Evolutionary conservation across 257 asterid species (phyloP).

Genomic region (Solanum piurae): DNA sequence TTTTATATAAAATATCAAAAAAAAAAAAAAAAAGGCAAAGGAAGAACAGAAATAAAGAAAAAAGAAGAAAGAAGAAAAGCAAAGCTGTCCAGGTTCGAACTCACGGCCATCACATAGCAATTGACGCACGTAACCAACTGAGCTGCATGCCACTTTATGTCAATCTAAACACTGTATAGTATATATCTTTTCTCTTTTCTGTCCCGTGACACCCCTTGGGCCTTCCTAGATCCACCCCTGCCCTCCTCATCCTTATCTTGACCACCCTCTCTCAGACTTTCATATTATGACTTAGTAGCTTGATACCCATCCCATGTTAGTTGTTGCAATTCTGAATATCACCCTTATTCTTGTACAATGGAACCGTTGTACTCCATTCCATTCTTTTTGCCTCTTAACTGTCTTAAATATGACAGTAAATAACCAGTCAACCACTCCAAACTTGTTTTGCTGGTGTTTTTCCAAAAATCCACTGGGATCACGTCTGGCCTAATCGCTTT

Average conservation of each 20-base stretch:
- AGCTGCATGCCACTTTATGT: too few species aligned
- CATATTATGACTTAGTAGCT: not conserved
- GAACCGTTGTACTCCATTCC: not conserved
- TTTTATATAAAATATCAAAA: too few species aligned
- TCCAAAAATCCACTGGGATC: not conserved
- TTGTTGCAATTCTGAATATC: not conserved
- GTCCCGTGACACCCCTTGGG: too few species aligned
- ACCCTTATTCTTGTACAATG: not conserved
- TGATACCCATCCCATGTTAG: not conserved
- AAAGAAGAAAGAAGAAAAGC: too few species aligned
- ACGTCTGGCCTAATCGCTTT: not conserved
- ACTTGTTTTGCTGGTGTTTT: not conserved
- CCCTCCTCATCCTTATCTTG: not conserved
- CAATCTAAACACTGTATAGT: too few species aligned
- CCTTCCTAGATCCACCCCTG: too few species aligned
- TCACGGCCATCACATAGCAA: too few species aligned
- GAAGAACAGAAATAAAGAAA: too few species aligned
- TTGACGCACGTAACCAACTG: too few species aligned
- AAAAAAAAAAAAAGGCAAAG: too few species aligned
- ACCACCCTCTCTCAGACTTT: not conserved
- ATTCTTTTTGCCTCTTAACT: not conserved
- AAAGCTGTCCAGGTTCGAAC: too few species aligned
- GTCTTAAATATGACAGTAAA: not conserved
- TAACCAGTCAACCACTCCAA: not conserved
- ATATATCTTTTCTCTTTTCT: too few species aligned